These are phyloP conservation scores for Thamnidium elegans DNA, from an alignment of 192 early-diverging fungal species.

Conservation along the genomic window DNA sequence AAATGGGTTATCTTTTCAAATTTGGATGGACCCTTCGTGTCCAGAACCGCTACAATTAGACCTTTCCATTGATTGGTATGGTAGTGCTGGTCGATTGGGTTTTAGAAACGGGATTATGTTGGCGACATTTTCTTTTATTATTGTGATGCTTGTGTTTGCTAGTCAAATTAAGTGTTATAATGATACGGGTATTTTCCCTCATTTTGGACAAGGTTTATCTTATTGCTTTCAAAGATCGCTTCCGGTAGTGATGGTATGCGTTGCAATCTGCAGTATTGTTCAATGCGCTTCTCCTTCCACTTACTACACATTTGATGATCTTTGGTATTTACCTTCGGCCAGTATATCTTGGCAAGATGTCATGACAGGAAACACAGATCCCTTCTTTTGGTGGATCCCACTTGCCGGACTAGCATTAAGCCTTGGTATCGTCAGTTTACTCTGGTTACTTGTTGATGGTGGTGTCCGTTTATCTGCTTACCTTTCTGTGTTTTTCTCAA, in stretches of 20 bases:
- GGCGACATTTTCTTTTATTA: conserved; percentile 63
- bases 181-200: conserved; percentile 32
- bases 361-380: conserved; percentile 45
- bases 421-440: conserved; percentile 36
- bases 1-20: conserved; percentile 43
- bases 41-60: conserved; percentile 40
- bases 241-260: conserved; percentile 32
- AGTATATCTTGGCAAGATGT: conserved; percentile 38
- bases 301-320: conserved; percentile 18
- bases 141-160: conserved; percentile 54
- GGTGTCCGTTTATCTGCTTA: background rate
- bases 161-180: conserved; percentile 43
- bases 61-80: conserved; percentile 63
- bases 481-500: background rate
- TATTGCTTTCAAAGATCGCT: conserved; percentile 35
- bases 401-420: conserved; percentile 44
- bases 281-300: conserved; percentile 35
- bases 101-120: conserved; percentile 72
- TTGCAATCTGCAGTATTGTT: conserved; percentile 33
- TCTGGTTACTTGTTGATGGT: conserved; percentile 14
- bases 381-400: conserved; percentile 55
- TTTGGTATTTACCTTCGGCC: conserved; percentile 15
- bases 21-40: conserved; percentile 58
- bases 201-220: conserved; percentile 39
- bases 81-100: conserved; percentile 63